Base-by-base conservation (phyloP, 1,284 basidiomycete genomes). In the Trichosporon ovoides region DNA sequence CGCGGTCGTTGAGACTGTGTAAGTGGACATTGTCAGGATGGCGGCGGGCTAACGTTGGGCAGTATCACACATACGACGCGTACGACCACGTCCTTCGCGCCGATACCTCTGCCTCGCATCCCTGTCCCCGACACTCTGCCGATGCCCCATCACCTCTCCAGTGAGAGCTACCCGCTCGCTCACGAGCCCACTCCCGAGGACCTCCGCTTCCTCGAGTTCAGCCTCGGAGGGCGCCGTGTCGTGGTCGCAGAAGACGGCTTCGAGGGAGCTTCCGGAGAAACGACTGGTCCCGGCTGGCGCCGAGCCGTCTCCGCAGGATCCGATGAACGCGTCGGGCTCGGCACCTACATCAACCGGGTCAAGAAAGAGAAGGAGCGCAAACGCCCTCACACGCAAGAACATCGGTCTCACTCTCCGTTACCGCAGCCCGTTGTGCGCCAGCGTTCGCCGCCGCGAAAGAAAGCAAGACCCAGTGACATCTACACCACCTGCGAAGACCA, bases 1-100 rank as follows among this genome's bases (percentile, higher is more conserved):
- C 64, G 75, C 70, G 5, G 66, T 76, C 3, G 73, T 74, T 2
- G 73, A 76, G 65, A 74, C 73, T 31, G 71, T 74, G 74, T 76
- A 59, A 64, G 74, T 64, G 14, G 7, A 3, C 11, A 16, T 28
- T 14, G 28, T 14, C 14, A 3, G 10, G 24, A 14, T 16, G 14
- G 12, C 14, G 36, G 31, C 35, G 3, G n/a, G 50, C 46, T 24
- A 3, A 22, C 11, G 38, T 52, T 53, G 38, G 48, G 20, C 35
- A 56, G 55, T 18, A 59, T 63, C 24, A 64, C 52, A 20, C 52
- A 55, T n/a, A 54, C 52, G 48, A 48, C 43, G 6, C 57, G 57
- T 22, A 78, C 75, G 1, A 73, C 72, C 0, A 78, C 75, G 1
- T 70, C 72, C 5, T 76, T 72, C 48, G 68, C 72, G 0, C 74